Evolutionary conservation across 202 grass and related monocot species (phyloP).

Genomic region (Sporobolus alterniflorus): DNA sequence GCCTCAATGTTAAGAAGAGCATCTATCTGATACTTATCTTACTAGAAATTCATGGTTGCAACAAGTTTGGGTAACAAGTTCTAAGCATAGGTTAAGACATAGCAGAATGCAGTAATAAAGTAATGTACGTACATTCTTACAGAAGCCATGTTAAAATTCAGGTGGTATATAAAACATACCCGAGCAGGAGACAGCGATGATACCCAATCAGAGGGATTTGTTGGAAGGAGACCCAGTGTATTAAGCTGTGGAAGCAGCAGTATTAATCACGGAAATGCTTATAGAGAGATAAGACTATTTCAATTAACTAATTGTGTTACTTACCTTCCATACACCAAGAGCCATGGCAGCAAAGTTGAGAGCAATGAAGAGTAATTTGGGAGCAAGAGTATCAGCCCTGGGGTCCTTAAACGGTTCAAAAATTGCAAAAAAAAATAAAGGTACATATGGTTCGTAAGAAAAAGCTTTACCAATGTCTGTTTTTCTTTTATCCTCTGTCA

Average conservation of each 20-base stretch:
- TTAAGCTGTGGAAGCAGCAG: slow-evolving; percentile 69
- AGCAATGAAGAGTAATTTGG: slow-evolving; percentile 92
- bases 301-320: not conserved
- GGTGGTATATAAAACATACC: slow-evolving; percentile 46
- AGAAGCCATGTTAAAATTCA: not conserved
- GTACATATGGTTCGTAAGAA: slow-evolving; percentile 16
- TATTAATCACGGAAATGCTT: slow-evolving; percentile 13
- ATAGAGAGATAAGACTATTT: not conserved
- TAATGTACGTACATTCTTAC: not conserved
- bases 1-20: not conserved
- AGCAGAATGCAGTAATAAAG: not conserved
- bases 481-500: too few relatives aligned
- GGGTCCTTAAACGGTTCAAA: slow-evolving; percentile 99
- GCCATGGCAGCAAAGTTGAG: slow-evolving; percentile 89
- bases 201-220: slow-evolving; percentile 94
- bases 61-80: not conserved
- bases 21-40: slow-evolving; percentile 27
- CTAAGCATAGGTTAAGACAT: not conserved
- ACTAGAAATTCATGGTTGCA: not conserved
- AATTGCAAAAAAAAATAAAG: slow-evolving; percentile 59
- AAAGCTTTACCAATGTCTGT: not conserved
- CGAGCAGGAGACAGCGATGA: slow-evolving; percentile 82
- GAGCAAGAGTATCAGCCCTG: slow-evolving; percentile 75
- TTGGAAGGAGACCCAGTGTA: slow-evolving; percentile 97
- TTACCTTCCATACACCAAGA: slow-evolving; percentile 98